Conservation (phyloP, 768 basidiomycete species). For the Russula sp. region DNA sequence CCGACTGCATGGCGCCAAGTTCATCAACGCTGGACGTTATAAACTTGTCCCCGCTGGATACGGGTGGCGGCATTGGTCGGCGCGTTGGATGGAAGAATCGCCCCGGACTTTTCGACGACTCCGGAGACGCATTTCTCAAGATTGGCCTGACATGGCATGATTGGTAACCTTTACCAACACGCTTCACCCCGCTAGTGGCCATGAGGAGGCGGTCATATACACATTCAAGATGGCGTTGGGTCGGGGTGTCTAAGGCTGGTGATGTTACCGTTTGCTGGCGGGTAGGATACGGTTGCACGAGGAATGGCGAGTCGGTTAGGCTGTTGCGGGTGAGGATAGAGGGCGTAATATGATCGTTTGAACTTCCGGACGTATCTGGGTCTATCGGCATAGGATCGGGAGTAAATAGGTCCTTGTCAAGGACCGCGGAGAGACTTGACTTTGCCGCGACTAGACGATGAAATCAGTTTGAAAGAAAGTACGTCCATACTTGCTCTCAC, state of each 20-base stretch:
- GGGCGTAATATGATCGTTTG: slow-evolving; percentile 12
- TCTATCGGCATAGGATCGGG: slow-evolving; percentile 40
- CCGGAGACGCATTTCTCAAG: slow-evolving; percentile 20
- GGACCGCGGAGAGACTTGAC: slow-evolving; percentile 25
- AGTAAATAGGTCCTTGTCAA: slow-evolving; percentile 67
- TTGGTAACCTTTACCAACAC: slow-evolving; percentile 76
- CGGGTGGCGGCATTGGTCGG: slow-evolving; percentile 62
- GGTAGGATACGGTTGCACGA: slow-evolving; percentile 60
- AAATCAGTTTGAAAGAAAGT: not conserved
- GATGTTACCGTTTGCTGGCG: slow-evolving; percentile 36
- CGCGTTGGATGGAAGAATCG: slow-evolving; percentile 43
- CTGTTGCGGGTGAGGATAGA: slow-evolving; percentile 39
- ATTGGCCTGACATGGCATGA: slow-evolving; percentile 52
- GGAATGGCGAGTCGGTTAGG: slow-evolving; percentile 52
- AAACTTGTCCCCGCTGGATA: slow-evolving; percentile 48
- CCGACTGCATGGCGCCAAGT: slow-evolving; percentile 43
- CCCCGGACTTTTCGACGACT: slow-evolving; percentile 26
- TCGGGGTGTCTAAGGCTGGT: slow-evolving; percentile 45
- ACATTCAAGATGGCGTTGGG: slow-evolving; percentile 56
- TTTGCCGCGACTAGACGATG: slow-evolving; percentile 20
- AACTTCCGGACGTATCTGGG: slow-evolving; percentile 36
- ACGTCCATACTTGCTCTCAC: slow-evolving; percentile 35
- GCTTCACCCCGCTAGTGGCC: slow-evolving; percentile 76
- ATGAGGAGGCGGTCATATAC: slow-evolving; percentile 82
- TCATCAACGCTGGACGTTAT: slow-evolving; percentile 53